Conservation (phyloP, 2,329 filamentous ascomycete species). For the Pseudopithomyces chartarum region DNA sequence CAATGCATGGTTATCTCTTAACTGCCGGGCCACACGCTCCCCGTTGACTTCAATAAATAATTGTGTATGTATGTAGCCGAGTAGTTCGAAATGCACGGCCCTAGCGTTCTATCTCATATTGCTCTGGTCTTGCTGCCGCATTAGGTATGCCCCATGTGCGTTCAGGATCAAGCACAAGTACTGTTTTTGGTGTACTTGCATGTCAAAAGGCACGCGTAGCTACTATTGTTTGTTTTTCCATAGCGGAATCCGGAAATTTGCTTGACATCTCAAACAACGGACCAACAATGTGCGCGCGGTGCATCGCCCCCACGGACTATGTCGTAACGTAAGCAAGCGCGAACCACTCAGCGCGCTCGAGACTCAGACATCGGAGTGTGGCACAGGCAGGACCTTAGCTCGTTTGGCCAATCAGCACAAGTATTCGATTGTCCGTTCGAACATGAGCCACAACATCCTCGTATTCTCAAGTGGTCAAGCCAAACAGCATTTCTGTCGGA, state of each 20-base stretch:
- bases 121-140: neutral
- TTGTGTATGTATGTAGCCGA: neutral
- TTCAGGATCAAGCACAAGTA: neutral
- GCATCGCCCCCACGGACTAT: conserved; percentile 3
- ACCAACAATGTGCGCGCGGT: conserved; percentile 1
- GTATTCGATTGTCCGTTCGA: neutral
- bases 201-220: neutral
- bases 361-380: neutral
- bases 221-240: neutral
- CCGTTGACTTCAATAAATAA: too few species aligned
- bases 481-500: neutral
- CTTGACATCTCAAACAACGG: conserved; percentile 2
- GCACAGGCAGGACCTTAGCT: conserved; percentile 1
- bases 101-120: neutral
- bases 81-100: neutral
- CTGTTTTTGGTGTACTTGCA: neutral
- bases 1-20: too few species aligned
- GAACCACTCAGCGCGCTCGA: neutral
- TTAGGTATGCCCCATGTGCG: neutral
- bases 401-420: neutral
- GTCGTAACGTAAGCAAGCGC: neutral
- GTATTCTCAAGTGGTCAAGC: neutral
- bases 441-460: neutral
- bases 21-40: too few species aligned
- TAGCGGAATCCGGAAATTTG: conserved; percentile 7